Conservation (phyloP, 768 basidiomycete species). For the Scleroderma bovista region DNA sequence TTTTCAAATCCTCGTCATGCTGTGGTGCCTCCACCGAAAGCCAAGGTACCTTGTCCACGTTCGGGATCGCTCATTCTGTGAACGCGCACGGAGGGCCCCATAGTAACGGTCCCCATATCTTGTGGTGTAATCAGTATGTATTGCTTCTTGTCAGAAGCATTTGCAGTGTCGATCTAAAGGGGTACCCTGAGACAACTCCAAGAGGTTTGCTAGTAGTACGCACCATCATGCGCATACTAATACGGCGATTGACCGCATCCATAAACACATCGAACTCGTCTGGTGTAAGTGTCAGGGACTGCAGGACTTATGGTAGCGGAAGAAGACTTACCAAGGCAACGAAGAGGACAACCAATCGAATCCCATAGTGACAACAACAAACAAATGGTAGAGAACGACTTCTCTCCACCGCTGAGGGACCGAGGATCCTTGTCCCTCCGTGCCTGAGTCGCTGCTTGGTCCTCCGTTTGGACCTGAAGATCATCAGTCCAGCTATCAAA, state of each 20-base stretch:
- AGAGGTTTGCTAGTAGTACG: slow-evolving; percentile 13
- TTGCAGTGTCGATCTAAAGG: slow-evolving; percentile 80
- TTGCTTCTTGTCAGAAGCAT: slow-evolving; percentile 81
- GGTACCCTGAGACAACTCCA: slow-evolving; percentile 5
- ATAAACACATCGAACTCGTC: slow-evolving; percentile 99
- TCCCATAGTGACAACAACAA: slow-evolving; percentile 95
- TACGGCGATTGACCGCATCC: slow-evolving; percentile 87
- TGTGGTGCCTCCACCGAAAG: slow-evolving; percentile 21
- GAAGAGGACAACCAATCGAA: slow-evolving; percentile 86
- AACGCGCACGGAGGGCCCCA: slow-evolving; percentile 68
- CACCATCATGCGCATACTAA: slow-evolving; percentile 96
- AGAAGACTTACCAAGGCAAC: slow-evolving; percentile 69
- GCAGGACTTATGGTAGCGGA: background rate
- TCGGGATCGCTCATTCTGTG: slow-evolving; percentile 77
- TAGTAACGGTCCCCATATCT: slow-evolving; percentile 70
- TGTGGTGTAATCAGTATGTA: slow-evolving; percentile 97
- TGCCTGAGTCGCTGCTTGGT: slow-evolving; percentile 57
- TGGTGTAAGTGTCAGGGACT: slow-evolving; percentile 17
- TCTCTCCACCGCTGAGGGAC: slow-evolving; percentile 89
- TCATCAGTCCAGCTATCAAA: no score
- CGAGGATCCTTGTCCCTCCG: slow-evolving; percentile 75
- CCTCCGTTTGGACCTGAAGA: slow-evolving; percentile 74
- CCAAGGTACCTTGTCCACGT: slow-evolving; percentile 50
- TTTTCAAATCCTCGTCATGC: background rate
- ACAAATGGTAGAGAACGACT: slow-evolving; percentile 95